phyloP scores from a whole-genome alignment of 352 stramenopile species.

The Phytopythium chamaehyphon region DNA sequence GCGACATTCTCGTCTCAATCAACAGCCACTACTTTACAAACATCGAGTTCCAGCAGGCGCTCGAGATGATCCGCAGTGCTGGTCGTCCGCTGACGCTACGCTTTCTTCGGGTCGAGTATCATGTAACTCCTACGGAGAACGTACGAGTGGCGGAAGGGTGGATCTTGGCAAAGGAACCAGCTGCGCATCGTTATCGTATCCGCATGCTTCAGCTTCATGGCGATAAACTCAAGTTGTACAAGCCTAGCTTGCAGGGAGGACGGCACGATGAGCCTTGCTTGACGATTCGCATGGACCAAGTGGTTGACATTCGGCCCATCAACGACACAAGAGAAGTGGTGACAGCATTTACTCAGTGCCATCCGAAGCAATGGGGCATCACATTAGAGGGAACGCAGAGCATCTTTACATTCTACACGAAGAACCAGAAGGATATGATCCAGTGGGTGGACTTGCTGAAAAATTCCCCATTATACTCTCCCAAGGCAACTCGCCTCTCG shows the following conservation, averaged over 20 bases:
- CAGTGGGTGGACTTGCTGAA: conserved; percentile 88
- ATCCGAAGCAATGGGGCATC: conserved; percentile 83
- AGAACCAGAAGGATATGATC: conserved; percentile 68
- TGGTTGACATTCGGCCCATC: conserved; percentile 78
- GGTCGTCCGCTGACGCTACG: conserved; percentile 72
- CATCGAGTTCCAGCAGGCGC: conserved; percentile 76
- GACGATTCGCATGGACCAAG: conserved; percentile 76
- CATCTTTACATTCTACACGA: conserved; percentile 87
- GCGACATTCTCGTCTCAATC: conserved; percentile 83
- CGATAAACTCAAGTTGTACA: conserved; percentile 79
- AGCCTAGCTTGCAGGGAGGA: conserved; percentile 78
- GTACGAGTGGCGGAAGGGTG: conserved; percentile 76
- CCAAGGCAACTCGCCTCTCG: conserved; percentile 46
- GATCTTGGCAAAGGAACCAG: conserved; percentile 82
- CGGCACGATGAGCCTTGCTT: conserved; percentile 63
- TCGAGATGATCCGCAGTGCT: conserved; percentile 70
- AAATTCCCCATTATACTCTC: conserved; percentile 77
- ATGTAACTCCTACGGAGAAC: conserved; percentile 21
- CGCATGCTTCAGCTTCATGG: conserved; percentile 82
- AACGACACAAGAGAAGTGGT: conserved; percentile 78
- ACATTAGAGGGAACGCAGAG: conserved; percentile 76
- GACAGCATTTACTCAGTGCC: conserved; percentile 76
- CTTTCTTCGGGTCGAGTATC: conserved; percentile 71
- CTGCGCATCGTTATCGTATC: conserved; percentile 67
- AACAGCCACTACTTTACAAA: conserved; percentile 87